Evolutionary conservation across 2,329 filamentous ascomycete species (phyloP).

Genomic region (Cercospora brassicicola): DNA sequence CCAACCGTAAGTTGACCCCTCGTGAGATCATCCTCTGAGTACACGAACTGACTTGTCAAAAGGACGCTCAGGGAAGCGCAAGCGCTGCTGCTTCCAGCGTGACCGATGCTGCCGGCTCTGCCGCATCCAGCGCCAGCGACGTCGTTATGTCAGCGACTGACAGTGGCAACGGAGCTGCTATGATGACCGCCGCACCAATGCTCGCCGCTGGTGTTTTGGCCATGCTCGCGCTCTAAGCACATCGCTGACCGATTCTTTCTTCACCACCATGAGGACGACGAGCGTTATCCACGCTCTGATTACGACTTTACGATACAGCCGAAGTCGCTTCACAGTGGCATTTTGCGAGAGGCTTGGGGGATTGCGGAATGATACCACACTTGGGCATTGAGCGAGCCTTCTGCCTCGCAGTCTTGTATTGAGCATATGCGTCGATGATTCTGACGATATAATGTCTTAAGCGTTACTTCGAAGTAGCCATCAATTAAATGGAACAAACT

Average conservation of each 20-base stretch:
- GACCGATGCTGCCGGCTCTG: slow-evolving; percentile 19
- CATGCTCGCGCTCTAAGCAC: slow-evolving; percentile 51
- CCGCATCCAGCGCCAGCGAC: slow-evolving; percentile 15
- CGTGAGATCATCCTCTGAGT: background rate
- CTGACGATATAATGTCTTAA: background rate
- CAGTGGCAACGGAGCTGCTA: slow-evolving; percentile 28
- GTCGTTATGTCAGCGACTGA: slow-evolving; percentile 20
- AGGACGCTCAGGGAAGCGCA: slow-evolving; percentile 14
- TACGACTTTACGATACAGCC: slow-evolving; percentile 22
- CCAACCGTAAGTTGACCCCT: slow-evolving; percentile 15
- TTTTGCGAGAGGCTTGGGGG: slow-evolving; percentile 9
- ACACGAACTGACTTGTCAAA: background rate
- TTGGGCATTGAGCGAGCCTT: slow-evolving; percentile 9
- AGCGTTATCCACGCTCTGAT: background rate
- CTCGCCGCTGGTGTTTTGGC: slow-evolving; percentile 43
- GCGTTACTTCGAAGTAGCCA: background rate
- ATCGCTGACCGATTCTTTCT: slow-evolving; percentile 32
- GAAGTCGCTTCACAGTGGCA: slow-evolving; percentile 14
- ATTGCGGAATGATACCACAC: slow-evolving; percentile 22
- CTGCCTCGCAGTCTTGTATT: slow-evolving; percentile 8
- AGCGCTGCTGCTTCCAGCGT: slow-evolving; percentile 18
- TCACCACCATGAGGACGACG: background rate
- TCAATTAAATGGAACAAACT: background rate
- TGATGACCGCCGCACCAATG: slow-evolving; percentile 38
- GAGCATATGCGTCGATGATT: slow-evolving; percentile 13